phyloP scores from a whole-genome alignment of 352 stramenopile genomes.

The Blastocystis sp. region DNA sequence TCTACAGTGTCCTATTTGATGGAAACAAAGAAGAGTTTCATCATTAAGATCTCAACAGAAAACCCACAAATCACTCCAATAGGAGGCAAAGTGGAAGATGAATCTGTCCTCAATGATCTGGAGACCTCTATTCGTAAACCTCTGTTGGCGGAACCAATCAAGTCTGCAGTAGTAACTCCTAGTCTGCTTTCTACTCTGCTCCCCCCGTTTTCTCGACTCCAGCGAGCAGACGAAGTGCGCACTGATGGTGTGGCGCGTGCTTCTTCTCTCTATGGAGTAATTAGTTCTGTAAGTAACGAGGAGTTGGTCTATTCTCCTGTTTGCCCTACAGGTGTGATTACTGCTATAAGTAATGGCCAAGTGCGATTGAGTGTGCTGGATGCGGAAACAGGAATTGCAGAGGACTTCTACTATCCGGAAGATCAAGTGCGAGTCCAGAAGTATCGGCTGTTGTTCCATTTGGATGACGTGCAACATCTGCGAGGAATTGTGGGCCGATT shows the following conservation, averaged over 20 bases:
- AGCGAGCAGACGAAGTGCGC: background rate
- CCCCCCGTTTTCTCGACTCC: slow-evolving; percentile 1
- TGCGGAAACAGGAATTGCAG: background rate
- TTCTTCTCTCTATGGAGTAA: slow-evolving; percentile 36
- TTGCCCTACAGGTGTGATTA: slow-evolving; percentile 34
- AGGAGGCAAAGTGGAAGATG: background rate
- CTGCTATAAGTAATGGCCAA: background rate
- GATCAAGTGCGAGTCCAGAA: slow-evolving; percentile 28
- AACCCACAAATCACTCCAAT: slow-evolving; percentile 1
- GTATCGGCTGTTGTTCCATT: slow-evolving; percentile 28
- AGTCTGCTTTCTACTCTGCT: background rate
- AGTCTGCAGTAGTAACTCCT: background rate
- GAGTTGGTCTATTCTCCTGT: background rate
- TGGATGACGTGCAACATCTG: slow-evolving; percentile 29
- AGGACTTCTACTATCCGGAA: background rate
- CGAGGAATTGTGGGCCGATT: slow-evolving; percentile 42
- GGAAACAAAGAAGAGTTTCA: slow-evolving; percentile 50
- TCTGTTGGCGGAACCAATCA: background rate
- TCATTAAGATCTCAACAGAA: background rate
- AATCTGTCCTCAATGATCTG: slow-evolving; percentile 42
- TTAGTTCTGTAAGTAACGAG: background rate
- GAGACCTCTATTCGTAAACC: slow-evolving; percentile 3
- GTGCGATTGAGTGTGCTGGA: slow-evolving; percentile 33
- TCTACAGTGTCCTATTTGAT: slow-evolving; percentile 41
- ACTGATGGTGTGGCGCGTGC: slow-evolving; percentile 20